These are phyloP conservation scores for Volvox carteri DNA, from an alignment of 163 green algal genomes.

Conservation along the genomic window DNA sequence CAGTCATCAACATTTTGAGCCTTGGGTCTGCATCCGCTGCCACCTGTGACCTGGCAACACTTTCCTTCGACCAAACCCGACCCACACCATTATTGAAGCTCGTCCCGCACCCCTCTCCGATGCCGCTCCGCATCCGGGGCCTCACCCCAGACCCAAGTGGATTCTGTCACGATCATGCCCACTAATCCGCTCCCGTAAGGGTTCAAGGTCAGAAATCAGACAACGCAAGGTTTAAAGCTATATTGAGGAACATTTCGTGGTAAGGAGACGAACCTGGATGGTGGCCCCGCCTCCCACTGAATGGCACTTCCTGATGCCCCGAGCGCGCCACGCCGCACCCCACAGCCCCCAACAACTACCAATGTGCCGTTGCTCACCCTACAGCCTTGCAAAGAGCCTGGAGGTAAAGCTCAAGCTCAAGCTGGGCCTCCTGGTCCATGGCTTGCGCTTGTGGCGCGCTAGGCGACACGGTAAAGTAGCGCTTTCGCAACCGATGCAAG, in stretches of 20 bases:
- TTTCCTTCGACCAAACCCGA: constrained; percentile 36
- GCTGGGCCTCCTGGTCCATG: no score
- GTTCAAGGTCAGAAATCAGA: constrained; percentile 38
- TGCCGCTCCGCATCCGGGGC: constrained; percentile 22
- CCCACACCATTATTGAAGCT: constrained; percentile 34
- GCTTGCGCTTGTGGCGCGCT: no score
- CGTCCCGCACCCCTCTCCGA: constrained; percentile 8
- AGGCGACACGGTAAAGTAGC: no score
- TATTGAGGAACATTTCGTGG: constrained; percentile 46
- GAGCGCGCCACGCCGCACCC: constrained; percentile 29
- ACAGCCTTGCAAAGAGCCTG: constrained; percentile 14
- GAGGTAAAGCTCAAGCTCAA: background rate
- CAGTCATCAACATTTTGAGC: constrained; percentile 40
- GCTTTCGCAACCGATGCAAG: no score
- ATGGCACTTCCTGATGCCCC: constrained; percentile 29
- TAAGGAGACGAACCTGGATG: constrained; percentile 37
- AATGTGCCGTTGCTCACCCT: constrained; percentile 26
- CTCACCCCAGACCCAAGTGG: constrained; percentile 11
- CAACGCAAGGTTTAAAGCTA: constrained; percentile 38
- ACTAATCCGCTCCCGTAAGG: constrained; percentile 39
- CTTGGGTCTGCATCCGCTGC: constrained; percentile 33
- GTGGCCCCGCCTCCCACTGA: background rate
- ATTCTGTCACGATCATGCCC: constrained; percentile 17
- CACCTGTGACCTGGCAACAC: constrained; percentile 37
- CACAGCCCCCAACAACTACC: background rate